Evolutionary conservation across 1,139 yeast species (phyloP).

Genomic region (Diutina mesorugosa): DNA sequence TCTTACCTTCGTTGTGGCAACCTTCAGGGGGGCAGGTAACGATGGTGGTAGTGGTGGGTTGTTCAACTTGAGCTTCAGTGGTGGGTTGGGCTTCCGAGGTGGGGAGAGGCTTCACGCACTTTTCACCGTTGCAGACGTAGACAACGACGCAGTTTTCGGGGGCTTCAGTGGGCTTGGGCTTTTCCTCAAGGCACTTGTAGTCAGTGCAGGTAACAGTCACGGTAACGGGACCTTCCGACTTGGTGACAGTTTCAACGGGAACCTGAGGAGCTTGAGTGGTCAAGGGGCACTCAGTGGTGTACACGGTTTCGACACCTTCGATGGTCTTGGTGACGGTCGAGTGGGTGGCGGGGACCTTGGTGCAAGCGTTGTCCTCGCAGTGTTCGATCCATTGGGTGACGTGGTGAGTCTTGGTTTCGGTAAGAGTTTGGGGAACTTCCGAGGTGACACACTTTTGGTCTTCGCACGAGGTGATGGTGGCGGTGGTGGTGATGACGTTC

Average conservation of each 20-base stretch:
- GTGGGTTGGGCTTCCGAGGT: not conserved
- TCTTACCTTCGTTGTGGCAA: not conserved
- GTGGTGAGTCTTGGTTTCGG: not conserved
- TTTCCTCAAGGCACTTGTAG: not conserved
- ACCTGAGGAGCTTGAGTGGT: not conserved
- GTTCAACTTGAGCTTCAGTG: not conserved
- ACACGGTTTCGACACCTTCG: conserved; percentile 2
- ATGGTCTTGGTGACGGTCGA: conserved; percentile 1
- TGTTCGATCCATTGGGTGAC: not conserved
- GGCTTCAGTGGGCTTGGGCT: not conserved
- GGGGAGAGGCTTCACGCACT: not conserved
- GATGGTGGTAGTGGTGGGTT: not conserved
- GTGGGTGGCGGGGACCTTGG: conserved; percentile 1
- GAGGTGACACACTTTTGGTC: conserved; percentile 2
- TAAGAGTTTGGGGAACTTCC: conserved; percentile 1
- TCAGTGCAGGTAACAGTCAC: conserved; percentile 1
- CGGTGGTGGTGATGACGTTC: conserved; percentile 1
- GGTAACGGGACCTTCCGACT: not conserved
- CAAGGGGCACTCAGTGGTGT: conserved; percentile 2
- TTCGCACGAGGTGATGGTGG: conserved; percentile 2
- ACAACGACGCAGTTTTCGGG: conserved; percentile 1
- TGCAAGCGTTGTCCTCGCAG: conserved; percentile 1
- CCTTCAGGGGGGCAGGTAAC: not conserved
- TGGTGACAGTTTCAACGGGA: not conserved
- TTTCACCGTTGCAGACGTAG: conserved; percentile 2